Evolutionary conservation across 371 early-diverging fungal species (phyloP).

Genomic region (Massospora cicadina): DNA sequence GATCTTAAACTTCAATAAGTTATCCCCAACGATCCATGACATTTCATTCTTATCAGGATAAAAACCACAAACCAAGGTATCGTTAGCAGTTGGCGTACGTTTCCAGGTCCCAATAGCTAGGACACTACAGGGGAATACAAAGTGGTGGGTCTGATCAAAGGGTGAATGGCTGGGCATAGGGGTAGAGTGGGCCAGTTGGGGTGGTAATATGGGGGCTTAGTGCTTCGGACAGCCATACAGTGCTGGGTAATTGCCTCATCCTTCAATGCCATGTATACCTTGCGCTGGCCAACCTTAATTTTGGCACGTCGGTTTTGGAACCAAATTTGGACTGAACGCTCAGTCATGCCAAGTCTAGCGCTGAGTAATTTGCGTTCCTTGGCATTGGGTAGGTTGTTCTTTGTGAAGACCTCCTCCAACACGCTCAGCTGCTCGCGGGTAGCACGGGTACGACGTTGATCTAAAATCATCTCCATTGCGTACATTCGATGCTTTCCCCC

Average conservation of each 20-base stretch:
- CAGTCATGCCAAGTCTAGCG: conserved; percentile 77
- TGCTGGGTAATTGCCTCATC: conserved; percentile 21
- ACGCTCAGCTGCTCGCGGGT: conserved; percentile 37
- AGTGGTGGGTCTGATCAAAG: not conserved
- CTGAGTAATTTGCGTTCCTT: conserved; percentile 75
- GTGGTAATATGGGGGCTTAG: not conserved
- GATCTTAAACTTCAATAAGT: conserved; percentile 5
- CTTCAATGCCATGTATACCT: conserved; percentile 26
- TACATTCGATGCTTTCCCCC: not conserved
- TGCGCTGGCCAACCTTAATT: conserved; percentile 47
- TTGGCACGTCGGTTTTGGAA: conserved; percentile 97
- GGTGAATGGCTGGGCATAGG: not conserved
- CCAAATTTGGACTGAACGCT: conserved; percentile 96
- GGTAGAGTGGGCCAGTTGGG: not conserved
- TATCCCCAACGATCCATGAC: conserved; percentile 9
- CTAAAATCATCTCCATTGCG: not conserved
- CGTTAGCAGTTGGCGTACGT: conserved; percentile 34
- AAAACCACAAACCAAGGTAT: conserved; percentile 30
- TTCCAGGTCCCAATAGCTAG: conserved; percentile 57
- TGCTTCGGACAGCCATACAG: conserved; percentile 11
- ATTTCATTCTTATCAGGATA: not conserved
- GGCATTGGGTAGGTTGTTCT: conserved; percentile 48
- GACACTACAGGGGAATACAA: conserved; percentile 25
- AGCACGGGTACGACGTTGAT: not conserved
- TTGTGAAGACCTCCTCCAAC: conserved; percentile 50